These are phyloP conservation scores for Incumbomyces lentus DNA, from an alignment of 2,329 filamentous ascomycete genomes.

Conservation along the genomic window DNA sequence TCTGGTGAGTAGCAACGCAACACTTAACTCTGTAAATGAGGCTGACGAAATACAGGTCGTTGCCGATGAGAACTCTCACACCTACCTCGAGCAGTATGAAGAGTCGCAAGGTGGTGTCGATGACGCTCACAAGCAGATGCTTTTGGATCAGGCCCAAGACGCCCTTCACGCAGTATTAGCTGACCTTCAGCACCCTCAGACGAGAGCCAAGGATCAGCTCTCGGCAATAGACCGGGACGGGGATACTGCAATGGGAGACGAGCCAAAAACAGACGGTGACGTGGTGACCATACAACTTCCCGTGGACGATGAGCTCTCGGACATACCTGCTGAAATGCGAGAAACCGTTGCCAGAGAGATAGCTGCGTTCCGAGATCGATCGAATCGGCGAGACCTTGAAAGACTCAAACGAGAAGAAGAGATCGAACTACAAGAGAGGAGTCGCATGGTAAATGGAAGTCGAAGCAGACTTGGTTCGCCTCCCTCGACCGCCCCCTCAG, in stretches of 20 bases:
- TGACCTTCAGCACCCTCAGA: constrained; percentile 60
- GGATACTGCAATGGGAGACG: constrained; percentile 52
- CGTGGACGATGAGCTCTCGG: constrained; percentile 83
- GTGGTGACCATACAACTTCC: constrained; percentile 84
- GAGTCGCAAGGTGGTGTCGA: constrained; percentile 55
- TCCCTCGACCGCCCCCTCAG: constrained; percentile 50
- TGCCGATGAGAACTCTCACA: constrained; percentile 71
- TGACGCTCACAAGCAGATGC: constrained; percentile 51
- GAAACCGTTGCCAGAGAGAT: constrained; percentile 93
- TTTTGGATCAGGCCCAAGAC: constrained; percentile 58
- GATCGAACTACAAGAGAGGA: constrained; percentile 74
- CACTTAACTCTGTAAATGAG: not conserved
- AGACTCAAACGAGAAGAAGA: constrained; percentile 82
- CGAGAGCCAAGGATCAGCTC: constrained; percentile 34
- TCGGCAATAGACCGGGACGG: constrained; percentile 51
- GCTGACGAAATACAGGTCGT: constrained; percentile 39
- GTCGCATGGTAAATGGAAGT: constrained; percentile 50
- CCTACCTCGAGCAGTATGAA: constrained; percentile 76
- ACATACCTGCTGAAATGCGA: constrained; percentile 92
- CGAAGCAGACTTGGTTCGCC: constrained; percentile 63
- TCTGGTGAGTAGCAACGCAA: constrained; percentile 38
- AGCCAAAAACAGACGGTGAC: constrained; percentile 47
- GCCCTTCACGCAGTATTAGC: constrained; percentile 59
- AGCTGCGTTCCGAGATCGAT: constrained; percentile 83
- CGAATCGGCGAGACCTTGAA: constrained; percentile 78